Base-by-base conservation (phyloP, 2,329 filamentous ascomycete genomes). In the Neophaeococcomyces mojaviensis region DNA sequence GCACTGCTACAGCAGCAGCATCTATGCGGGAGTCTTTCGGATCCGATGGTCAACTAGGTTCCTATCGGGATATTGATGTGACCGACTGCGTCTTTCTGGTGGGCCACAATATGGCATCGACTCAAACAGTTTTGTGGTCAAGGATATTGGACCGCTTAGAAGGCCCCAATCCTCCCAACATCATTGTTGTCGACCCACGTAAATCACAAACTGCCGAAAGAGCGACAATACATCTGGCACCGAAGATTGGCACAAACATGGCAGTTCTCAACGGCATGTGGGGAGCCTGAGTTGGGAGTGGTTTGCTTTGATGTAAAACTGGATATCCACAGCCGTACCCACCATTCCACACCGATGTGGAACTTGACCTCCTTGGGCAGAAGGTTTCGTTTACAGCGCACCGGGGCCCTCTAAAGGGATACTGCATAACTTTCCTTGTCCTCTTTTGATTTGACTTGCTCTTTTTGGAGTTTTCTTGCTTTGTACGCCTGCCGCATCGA, bases 11-110 rank as follows among this genome's bases (percentile, higher is more conserved):
- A 4, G 64, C 64, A 2, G 64, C 64, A 8, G 58, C 64, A 5
- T 57, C 60, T n/a, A 65, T 67, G 63, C 52, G 64, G 5, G 64
- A 67, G 48, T 63, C 59, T 1, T 67, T 67, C 44, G 64, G 64
- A 3, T 59, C 55, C 3, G 64, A 67, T 42, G 64, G 64, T 1
- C 63, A 66, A 48, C 63, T 64, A 2, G 64, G 62, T 7, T 64
- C 61, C 0, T 66, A 66, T 45, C 43, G 51, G 8, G 64, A 66
- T 48, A 58, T 66, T 26, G 64, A 67, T 49, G 60, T 57, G 49
- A 65, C 64, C 1, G 57, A 63, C 19, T 67, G 64, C 39, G 36
- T 67, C 7, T 63, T 66, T 39, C 49, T 67, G 49, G 61, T 66
- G 2, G 63, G 64, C 2, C 62, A 67, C 44, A 67, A 67, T 37